phyloP scores from a whole-genome alignment of 2,329 filamentous ascomycete genomes.

The Alternaria arborescens region DNA sequence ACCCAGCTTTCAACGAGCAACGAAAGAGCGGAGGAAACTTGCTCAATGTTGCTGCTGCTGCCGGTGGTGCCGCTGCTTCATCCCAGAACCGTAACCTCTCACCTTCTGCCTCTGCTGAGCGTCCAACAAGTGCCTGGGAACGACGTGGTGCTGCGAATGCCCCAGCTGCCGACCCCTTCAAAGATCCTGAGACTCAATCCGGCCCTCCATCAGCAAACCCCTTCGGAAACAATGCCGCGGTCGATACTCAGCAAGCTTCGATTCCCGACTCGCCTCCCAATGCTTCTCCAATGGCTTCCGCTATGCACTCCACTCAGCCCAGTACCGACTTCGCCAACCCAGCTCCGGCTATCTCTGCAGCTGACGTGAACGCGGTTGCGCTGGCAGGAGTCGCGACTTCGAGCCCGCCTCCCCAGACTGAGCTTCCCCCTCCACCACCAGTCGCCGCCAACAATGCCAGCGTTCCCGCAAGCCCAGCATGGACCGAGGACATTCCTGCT shows the following conservation, averaged over 20 bases:
- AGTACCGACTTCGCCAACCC: slow-evolving; percentile 42
- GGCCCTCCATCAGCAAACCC: slow-evolving; percentile 65
- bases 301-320: slow-evolving; percentile 35
- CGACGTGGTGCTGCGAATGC: slow-evolving; percentile 48
- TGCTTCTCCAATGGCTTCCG: slow-evolving; percentile 27
- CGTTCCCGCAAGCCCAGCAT: slow-evolving; percentile 65
- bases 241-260: slow-evolving; percentile 44
- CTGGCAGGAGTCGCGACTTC: slow-evolving; percentile 37
- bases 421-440: slow-evolving; percentile 51
- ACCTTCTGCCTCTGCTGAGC: slow-evolving; percentile 24
- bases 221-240: slow-evolving; percentile 49
- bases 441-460: slow-evolving; percentile 58
- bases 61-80: slow-evolving; percentile 35
- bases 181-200: slow-evolving; percentile 50
- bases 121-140: slow-evolving; percentile 51
- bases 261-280: slow-evolving; percentile 39
- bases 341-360: slow-evolving; percentile 53
- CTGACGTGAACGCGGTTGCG: slow-evolving; percentile 52
- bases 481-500: slow-evolving; percentile 67
- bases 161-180: slow-evolving; percentile 74
- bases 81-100: slow-evolving; percentile 32
- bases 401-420: slow-evolving; percentile 40
- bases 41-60: slow-evolving; percentile 41
- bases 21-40: slow-evolving; percentile 51
- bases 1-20: slow-evolving; percentile 68